Conservation (phyloP, 352 stramenopile species). For the Phytopythium montanum region DNA sequence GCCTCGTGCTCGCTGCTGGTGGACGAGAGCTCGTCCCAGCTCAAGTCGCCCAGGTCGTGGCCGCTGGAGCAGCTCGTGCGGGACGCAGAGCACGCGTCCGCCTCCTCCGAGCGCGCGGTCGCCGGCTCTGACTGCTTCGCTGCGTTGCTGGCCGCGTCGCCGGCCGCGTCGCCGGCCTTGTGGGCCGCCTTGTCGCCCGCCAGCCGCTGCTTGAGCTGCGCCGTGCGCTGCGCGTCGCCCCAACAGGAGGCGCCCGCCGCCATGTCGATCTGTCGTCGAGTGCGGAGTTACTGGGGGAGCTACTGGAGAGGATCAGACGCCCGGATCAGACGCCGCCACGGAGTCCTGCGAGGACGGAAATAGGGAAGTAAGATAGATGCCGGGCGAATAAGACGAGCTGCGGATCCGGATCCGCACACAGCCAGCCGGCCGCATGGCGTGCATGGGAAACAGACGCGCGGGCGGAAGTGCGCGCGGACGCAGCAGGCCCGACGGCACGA, state of each 20-base stretch:
- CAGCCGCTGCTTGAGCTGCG: slow-evolving; percentile 28
- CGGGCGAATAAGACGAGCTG: neutral
- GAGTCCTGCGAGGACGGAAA: neutral
- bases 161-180: neutral
- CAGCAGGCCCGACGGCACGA: neutral
- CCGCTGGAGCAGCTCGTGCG: slow-evolving; percentile 46
- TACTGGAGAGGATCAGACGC: neutral
- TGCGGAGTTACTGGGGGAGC: neutral
- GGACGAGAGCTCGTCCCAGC: slow-evolving; percentile 44
- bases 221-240: slow-evolving; percentile 31
- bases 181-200: neutral
- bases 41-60: slow-evolving; percentile 19
- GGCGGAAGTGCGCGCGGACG: neutral
- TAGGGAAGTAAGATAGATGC: slow-evolving; percentile 4
- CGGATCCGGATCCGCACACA: neutral
- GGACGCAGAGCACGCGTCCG: slow-evolving; percentile 26
- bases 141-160: too few relatives aligned
- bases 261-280: neutral
- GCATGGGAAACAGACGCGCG: neutral
- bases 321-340: neutral
- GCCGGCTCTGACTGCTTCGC: too few relatives aligned
- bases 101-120: slow-evolving; percentile 14
- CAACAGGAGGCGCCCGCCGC: slow-evolving; percentile 15
- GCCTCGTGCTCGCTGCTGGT: slow-evolving; percentile 31
- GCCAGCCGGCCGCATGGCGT: neutral